Evolutionary conservation across 805 yeast genomes (phyloP), one percentile per base, ranked within the genome.

Genomic region (Debaryomyces castellii): DNA sequence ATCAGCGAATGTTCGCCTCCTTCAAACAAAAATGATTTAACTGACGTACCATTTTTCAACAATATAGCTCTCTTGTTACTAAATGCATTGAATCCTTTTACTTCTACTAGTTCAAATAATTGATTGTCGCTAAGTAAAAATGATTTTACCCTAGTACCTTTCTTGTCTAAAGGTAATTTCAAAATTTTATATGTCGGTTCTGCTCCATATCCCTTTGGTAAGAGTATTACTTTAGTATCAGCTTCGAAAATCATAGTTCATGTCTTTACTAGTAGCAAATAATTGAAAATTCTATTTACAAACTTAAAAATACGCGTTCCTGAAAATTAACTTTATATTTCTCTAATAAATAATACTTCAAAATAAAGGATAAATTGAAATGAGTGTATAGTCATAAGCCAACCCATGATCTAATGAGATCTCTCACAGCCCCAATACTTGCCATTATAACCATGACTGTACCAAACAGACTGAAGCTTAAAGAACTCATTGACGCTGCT

Each of bases 401-500:
- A n/a, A 54, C 62, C 49, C 47, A 47, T 1, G 54, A 47, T 41
- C 46, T 51, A 14, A 63, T 50, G 9, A 61, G 45, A 12, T 51
- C 53, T 32, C 67, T 51, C 0, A 72, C 55, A 5, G 63, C 65
- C 0, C 67, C 71, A 34, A 87, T 80, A 40, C 87, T 82, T 9
- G 85, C 79, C 62, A 87, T 51, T 4, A 87, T 71, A 36, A 87
- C 81, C 88, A 87, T 82, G 12, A 81, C 60, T 0, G 90, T 81
- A 5, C 95, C 95, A 59, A 80, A 87, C 17, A 85, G 59, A 17
- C 84, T 81, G 63, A 87, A 87, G 50, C 87, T 76, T 55, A 87
- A 71, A 5, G 85, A 77, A 49, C 89, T 81, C 75, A 87, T 80
- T 2, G 90, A 88, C 1, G 90, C 91, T 12, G 94, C 92, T 52